Evolutionary conservation across 106 monocot genomes (phyloP), one percentile per base, ranked within the genome.

Genomic region (Dioscorea zingiberensis): DNA sequence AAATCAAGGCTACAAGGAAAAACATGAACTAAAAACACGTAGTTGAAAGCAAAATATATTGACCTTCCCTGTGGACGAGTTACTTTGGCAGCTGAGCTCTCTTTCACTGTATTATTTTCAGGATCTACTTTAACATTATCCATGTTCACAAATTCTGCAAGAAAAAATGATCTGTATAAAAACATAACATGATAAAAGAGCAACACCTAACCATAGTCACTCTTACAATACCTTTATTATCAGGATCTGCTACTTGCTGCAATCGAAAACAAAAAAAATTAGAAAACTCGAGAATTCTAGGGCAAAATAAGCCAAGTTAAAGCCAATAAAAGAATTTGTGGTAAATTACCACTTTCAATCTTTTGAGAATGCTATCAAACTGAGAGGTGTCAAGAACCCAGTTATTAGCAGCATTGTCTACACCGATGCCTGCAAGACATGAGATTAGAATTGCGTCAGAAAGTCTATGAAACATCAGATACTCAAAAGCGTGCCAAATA

Each of bases 21-120:
- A 13, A 44, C 30, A 16, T 32, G 22, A 61, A 38, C 51, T 22
- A 21, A 24, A 58, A 65, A 2, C 7, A 30, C 7, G 30, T 30
- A 30, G 30, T 30, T 2, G 30, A 30, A 30, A 47, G 28, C 13
- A 13, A 61, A 19, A 17, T 7, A 15, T 38, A 73, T 10, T 24
- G 63, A 97, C 97, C 97, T 88, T 86, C 97, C 97, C 51, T 97
- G 97, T 22, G 91, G 95, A 17, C 97, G 82, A 45, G 92, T 91
- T 63, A 56, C 65, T 81, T 92, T 97, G 18, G 51, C 55, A 66
- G 62, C 49, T 70, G 29, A 0, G 59, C 68, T 73, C 27, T 64
- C 64, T 59, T 72, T 68, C n/a, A 55, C 38, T 47, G 47, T 48
- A 25, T 79, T 73, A 59, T 62, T 65, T 47, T 67, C 53, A 55